Evolutionary conservation across 371 early-diverging fungal genomes (phyloP).

Genomic region (Mortierella sp.): DNA sequence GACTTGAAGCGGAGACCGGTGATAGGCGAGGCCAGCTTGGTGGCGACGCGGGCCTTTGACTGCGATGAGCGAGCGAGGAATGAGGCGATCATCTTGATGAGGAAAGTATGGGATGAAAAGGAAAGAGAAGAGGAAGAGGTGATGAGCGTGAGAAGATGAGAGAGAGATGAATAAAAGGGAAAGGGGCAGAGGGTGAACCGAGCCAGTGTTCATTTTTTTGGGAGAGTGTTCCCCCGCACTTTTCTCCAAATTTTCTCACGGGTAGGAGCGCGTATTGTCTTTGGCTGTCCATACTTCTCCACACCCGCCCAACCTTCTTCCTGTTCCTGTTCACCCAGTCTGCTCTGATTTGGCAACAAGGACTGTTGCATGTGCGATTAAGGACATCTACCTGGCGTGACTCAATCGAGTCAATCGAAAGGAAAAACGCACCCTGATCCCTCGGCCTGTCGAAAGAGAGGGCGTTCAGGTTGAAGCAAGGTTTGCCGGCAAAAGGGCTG

Average conservation of each 20-base stretch:
- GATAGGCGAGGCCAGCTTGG: constrained; percentile 55
- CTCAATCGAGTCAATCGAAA: not conserved
- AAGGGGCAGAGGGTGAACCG: constrained; percentile 12
- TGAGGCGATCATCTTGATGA: constrained; percentile 29
- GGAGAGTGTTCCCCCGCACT: constrained; percentile 18
- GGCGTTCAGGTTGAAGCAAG: not conserved
- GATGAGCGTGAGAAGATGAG: constrained; percentile 37
- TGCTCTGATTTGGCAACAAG: too few species aligned
- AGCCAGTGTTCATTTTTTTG: constrained; percentile 2
- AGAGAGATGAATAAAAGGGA: constrained; percentile 22
- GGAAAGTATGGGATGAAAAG: constrained; percentile 10
- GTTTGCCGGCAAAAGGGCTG: not conserved
- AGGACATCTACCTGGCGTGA: not conserved
- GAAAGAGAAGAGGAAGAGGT: constrained; percentile 52
- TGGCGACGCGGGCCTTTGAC: constrained; percentile 38
- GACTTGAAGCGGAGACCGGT: constrained; percentile 58
- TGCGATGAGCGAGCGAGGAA: constrained; percentile 63
- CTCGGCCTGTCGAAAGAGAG: not conserved
- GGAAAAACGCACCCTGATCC: not conserved
- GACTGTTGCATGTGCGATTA: not conserved
- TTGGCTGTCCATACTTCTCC: not conserved
- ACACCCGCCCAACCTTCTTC: not conserved
- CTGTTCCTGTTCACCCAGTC: too few species aligned
- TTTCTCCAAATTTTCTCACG: not conserved
- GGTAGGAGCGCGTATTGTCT: not conserved